Evolutionary conservation across 2,329 filamentous ascomycete genomes (phyloP).

Genomic region (Ceratocystiopsis brevicomis): DNA sequence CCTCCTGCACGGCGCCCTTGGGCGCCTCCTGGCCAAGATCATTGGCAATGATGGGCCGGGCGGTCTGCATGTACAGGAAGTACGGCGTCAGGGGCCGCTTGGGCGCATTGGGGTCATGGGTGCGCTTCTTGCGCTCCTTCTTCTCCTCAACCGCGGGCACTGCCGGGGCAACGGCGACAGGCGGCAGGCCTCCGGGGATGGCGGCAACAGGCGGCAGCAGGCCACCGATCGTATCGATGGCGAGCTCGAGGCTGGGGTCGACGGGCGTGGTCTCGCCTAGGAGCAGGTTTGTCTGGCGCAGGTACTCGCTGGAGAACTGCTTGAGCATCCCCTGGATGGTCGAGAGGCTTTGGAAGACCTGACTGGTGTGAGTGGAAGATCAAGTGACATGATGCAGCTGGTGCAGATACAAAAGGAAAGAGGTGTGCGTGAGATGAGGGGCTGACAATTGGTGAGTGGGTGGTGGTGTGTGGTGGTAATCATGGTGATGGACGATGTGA

Average conservation of each 20-base stretch:
- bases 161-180: constrained; percentile 17
- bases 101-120: constrained; percentile 78
- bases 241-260: constrained; percentile 27
- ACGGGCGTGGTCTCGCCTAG: constrained; percentile 43
- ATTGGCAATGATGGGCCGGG: constrained; percentile 60
- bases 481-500: too few species aligned
- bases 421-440: too few species aligned
- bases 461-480: neutral
- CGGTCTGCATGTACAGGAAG: constrained; percentile 85
- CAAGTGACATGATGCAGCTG: too few species aligned
- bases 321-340: constrained; percentile 65
- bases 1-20: constrained; percentile 73
- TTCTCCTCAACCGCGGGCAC: constrained; percentile 39
- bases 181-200: constrained; percentile 11
- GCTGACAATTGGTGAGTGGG: neutral
- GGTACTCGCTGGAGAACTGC: constrained; percentile 64
- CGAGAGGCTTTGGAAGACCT: constrained; percentile 62
- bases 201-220: constrained; percentile 21
- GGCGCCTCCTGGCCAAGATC: constrained; percentile 59
- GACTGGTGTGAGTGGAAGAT: constrained; percentile 17
- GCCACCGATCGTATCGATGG: constrained; percentile 17
- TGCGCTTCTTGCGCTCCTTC: constrained; percentile 79
- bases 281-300: constrained; percentile 73
- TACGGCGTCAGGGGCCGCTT: constrained; percentile 89
- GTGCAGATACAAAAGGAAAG: too few species aligned